Conservation (phyloP, 2,329 filamentous ascomycete species). For the Xylariaceae sp. region DNA sequence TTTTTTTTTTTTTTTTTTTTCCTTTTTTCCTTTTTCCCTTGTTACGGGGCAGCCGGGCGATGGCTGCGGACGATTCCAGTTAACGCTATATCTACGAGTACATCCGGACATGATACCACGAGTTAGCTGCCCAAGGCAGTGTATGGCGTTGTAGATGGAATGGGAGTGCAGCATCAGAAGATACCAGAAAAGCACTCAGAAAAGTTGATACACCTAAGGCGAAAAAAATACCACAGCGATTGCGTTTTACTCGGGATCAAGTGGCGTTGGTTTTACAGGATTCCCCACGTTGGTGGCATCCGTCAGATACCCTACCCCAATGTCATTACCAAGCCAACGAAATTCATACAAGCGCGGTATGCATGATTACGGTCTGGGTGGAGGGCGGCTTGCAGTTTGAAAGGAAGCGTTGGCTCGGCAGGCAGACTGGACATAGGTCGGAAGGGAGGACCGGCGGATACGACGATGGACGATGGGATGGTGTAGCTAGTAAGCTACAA, state of each 20-base stretch:
- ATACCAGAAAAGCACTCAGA: conserved; percentile 39
- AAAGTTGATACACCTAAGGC: conserved; percentile 29
- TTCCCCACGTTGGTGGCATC: conserved; percentile 11
- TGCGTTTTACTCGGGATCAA: conserved; percentile 20
- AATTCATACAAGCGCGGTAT: conserved; percentile 1
- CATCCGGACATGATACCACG: conserved; percentile 41
- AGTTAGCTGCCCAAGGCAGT: conserved; percentile 31
- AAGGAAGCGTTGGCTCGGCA: conserved; percentile 14
- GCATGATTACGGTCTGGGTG: conserved; percentile 4
- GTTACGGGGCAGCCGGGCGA: conserved; percentile 24
- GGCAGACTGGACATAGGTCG: conserved; percentile 24
- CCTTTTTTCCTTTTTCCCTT: conserved; percentile 25
- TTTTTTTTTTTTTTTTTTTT: conserved; percentile 22
- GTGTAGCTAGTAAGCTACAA: conserved; percentile 21
- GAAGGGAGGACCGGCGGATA: conserved; percentile 19
- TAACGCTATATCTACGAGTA: conserved; percentile 39
- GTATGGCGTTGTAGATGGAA: conserved; percentile 39
- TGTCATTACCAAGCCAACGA: conserved; percentile 6
- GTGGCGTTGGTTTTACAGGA: conserved; percentile 26
- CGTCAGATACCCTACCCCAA: conserved; percentile 17
- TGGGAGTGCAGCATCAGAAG: conserved; percentile 34
- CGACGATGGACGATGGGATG: conserved; percentile 26
- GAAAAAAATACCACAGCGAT: conserved; percentile 33
- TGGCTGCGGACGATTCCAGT: conserved; percentile 34
- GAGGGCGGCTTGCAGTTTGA: conserved; percentile 1